Base-by-base conservation (phyloP, 345 rosid genomes). In the Viola odorata region DNA sequence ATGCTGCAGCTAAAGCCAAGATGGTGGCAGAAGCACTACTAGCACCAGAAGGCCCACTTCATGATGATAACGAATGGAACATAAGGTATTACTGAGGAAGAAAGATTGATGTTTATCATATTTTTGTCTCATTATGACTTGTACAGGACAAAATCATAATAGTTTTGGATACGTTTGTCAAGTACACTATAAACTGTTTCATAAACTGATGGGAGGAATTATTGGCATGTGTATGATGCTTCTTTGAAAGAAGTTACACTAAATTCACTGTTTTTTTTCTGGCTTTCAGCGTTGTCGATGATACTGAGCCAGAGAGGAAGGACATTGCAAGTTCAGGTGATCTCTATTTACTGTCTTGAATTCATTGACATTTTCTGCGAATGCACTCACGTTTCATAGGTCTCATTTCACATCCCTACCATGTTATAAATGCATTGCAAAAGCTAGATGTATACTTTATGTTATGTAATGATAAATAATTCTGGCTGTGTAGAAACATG, bases 51-150 rank as follows among this genome's bases (percentile, higher is more conserved):
- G 66, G 76, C 58, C 90, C 91, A 10, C 82, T 94, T 69, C 96
- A 94, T 72, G 73, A 17, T 71, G 97, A 90, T 70, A 90, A 94
- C 65, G 97, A 90, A 65, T 90, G 97, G 97, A 88, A 82, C 78
- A 90, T 94, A 78, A 89, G 97, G 99, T 88, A 78, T 8, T 14
- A 50, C 57, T 50, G 36, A 47, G 61, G 45, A 23, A 32, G 41
- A 47, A 37, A 38, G 7, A 47, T 2, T 42, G 7, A 45, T 45
- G 49, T 45, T 5, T 23, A 10, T 16, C 11, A 39, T 16, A 39
- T 5, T 8, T 5, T 47, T 10, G 50, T 47, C 50, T 44, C 12
- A 44, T 44, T 9, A 4, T 37, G 32, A 13, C 37, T 11, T 60
- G 13, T 5, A 52, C 16, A 41, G 49, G 13, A 32, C 54, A 40